These are phyloP conservation scores for Penicillium glabrum DNA, from an alignment of 2,329 filamentous ascomycete genomes.

Conservation along the genomic window DNA sequence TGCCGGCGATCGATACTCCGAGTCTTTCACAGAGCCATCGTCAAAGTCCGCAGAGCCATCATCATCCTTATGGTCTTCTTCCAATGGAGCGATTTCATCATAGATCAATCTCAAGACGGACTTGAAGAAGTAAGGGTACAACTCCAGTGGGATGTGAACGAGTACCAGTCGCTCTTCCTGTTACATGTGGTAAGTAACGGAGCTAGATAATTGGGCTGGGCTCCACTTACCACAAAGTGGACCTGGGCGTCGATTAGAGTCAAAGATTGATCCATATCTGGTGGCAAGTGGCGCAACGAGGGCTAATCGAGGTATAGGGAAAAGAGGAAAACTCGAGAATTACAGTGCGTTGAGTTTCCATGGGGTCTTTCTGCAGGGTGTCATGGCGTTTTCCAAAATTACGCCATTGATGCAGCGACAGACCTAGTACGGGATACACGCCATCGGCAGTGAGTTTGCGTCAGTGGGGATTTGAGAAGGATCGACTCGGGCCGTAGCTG, in stretches of 20 bases:
- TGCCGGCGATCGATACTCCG: slow-evolving; percentile 60
- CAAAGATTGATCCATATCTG: slow-evolving; percentile 22
- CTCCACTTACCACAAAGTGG: slow-evolving; percentile 21
- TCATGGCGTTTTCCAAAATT: slow-evolving; percentile 9
- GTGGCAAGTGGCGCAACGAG: neutral
- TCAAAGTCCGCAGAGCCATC: slow-evolving; percentile 34
- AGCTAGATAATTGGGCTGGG: neutral
- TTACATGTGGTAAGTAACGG: neutral
- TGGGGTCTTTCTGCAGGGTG: neutral
- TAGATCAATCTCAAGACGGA: slow-evolving; percentile 83
- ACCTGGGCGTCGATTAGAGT: slow-evolving; percentile 25
- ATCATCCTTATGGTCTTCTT: slow-evolving; percentile 43
- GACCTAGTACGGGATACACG: neutral
- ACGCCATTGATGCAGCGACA: slow-evolving; percentile 22
- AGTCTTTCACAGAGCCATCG: slow-evolving; percentile 18
- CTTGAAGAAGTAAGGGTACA: slow-evolving; percentile 77
- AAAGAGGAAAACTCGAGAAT: neutral
- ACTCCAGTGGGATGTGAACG: slow-evolving; percentile 81
- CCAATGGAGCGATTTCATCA: slow-evolving; percentile 51
- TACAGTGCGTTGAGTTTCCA: neutral
- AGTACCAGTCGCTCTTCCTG: slow-evolving; percentile 85
- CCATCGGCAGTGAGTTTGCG: slow-evolving; percentile 4
- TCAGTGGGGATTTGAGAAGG: slow-evolving; percentile 11
- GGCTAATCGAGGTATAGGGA: neutral
- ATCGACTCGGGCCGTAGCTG: neutral